Conservation (phyloP, 768 basidiomycete species). For the Boletus pseudo-olivaceus region DNA sequence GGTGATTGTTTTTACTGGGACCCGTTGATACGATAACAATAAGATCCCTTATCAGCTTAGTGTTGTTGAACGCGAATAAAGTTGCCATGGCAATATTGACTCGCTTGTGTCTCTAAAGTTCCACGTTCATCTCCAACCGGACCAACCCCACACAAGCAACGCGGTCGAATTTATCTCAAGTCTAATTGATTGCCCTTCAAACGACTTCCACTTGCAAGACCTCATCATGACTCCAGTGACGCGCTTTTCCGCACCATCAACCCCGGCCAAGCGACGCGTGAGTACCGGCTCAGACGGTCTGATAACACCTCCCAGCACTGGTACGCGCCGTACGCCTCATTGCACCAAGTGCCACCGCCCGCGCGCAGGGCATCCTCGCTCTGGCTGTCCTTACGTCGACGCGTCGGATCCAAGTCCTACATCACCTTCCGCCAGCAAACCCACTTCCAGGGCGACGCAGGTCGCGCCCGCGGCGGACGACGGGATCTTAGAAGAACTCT, state of each 20-base stretch:
- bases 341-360: slow-evolving; percentile 57
- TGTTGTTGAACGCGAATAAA: neutral
- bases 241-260: slow-evolving; percentile 31
- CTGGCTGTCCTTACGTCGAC: slow-evolving; percentile 51
- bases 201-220: neutral
- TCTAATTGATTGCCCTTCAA: neutral
- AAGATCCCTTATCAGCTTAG: neutral
- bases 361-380: slow-evolving; percentile 57
- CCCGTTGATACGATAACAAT: neutral
- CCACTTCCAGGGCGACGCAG: neutral
- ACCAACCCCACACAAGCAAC: neutral
- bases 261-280: slow-evolving; percentile 22
- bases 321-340: slow-evolving; percentile 49
- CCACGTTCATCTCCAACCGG: neutral
- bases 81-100: neutral
- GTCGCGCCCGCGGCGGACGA: slow-evolving; percentile 15
- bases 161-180: neutral
- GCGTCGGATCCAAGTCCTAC: slow-evolving; percentile 18
- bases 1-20: neutral
- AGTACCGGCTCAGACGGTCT: slow-evolving; percentile 4
- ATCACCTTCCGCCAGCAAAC: slow-evolving; percentile 13
- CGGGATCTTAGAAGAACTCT: slow-evolving; percentile 40
- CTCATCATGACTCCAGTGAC: slow-evolving; percentile 24
- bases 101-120: neutral
- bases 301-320: slow-evolving; percentile 32